Conservation (phyloP, 768 basidiomycete genomes). For the Tricholoma sp. region DNA sequence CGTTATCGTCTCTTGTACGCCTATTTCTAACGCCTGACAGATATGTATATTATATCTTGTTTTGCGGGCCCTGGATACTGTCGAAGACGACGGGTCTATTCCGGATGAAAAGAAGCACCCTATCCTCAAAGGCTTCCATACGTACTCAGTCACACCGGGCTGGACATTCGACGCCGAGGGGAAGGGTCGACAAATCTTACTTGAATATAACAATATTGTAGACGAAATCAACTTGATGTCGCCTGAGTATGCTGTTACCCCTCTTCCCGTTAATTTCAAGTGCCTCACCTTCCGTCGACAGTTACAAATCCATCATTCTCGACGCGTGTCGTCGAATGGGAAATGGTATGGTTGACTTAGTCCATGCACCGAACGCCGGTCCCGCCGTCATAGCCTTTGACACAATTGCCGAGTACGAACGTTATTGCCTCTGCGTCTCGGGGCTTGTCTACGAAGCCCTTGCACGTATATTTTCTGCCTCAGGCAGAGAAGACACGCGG, state of each 20-base stretch:
- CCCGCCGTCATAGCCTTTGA: neutral
- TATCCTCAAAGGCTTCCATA: neutral
- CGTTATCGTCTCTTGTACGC: neutral
- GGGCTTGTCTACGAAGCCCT: neutral
- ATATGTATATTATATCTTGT: constrained; percentile 1
- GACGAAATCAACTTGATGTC: neutral
- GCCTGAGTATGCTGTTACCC: neutral
- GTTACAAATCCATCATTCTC: neutral
- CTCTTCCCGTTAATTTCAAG: neutral
- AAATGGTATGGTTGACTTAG: neutral
- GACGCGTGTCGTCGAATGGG: neutral
- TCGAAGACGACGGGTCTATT: neutral
- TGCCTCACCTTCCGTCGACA: neutral
- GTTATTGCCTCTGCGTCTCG: neutral
- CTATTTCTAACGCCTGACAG: neutral
- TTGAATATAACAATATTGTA: neutral
- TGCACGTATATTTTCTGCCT: neutral
- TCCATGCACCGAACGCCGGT: neutral
- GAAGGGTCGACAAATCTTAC: neutral
- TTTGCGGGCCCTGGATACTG: neutral
- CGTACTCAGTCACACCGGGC: neutral
- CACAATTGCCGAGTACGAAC: neutral
- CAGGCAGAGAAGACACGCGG: neutral
- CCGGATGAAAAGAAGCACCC: neutral
- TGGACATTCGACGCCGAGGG: neutral